Evolutionary conservation across 495 filamentous ascomycete species (phyloP).

Genomic region (Neurospora tetrasperma): DNA sequence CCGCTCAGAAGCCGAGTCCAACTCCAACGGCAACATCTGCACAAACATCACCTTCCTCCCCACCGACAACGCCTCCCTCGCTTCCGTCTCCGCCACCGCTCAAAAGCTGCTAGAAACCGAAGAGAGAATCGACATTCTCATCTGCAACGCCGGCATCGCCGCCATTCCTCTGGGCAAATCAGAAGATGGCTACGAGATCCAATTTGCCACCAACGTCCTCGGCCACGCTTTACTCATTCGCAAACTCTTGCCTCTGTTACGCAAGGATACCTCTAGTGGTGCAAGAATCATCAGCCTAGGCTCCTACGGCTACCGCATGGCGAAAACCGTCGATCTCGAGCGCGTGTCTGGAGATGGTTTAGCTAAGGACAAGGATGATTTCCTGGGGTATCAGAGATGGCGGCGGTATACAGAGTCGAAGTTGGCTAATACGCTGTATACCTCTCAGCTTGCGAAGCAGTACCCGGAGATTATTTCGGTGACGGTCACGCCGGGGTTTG

Average conservation of each 20-base stretch:
- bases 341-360: neutral
- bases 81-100: neutral
- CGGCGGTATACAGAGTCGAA: neutral
- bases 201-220: neutral
- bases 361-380: neutral
- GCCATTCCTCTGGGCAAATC: fast-evolving
- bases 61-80: neutral
- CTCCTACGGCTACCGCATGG: neutral
- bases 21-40: neutral
- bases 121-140: fast-evolving
- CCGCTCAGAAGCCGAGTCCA: neutral
- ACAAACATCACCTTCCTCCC: neutral
- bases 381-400: neutral
- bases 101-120: fast-evolving
- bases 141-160: neutral
- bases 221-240: neutral
- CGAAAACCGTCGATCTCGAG: neutral
- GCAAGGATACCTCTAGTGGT: neutral
- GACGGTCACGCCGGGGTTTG: neutral
- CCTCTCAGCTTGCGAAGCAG: fast-evolving
- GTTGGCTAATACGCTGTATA: neutral
- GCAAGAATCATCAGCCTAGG: neutral
- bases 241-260: neutral
- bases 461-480: neutral
- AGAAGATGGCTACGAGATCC: neutral